Base-by-base conservation (phyloP, 306 rosid genomes). In the Cucurbita moschata region DNA sequence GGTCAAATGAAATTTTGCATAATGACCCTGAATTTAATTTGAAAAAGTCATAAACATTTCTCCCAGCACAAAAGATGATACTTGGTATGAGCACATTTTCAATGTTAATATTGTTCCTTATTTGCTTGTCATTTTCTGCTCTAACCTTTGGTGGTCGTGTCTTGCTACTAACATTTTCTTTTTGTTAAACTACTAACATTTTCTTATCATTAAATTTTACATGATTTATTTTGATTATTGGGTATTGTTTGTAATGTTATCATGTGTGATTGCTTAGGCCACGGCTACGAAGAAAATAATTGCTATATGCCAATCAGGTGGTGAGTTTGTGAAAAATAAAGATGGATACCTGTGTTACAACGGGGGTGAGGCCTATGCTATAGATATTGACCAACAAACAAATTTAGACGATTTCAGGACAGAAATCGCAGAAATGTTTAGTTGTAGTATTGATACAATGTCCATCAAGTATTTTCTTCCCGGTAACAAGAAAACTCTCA, bases 231-330 rank as follows among this genome's bases (percentile, higher is more conserved):
- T 74, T 52, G 52, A 65, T 16, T 74, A 82, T 9, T 13, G 18
- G 57, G 10, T 57, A 21, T 37, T 43, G 10, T 46, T 53, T 15
- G 9, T 65, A 65, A 11, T 40, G 63, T 44, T 54, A 46, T 76
- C 4, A 38, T 50, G 23, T 72, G 60, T 26, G 26, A 49, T 21
- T 69, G 82, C 69, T 15, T 72, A 89, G 90, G 90, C 77, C 76
- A 89, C 88, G 93, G 86, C 84, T 70, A 74, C 79, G 7, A 90
- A 78, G 89, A 94, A 85, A 80, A 84, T 94, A 58, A 90, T 90
- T 76, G 97, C 98, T 66, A 94, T 94, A 80, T 90, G 97, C 80
- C 97, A 94, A 72, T 89, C 90, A 10, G 96, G 98, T 19, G 97
- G 96, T 71, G 94, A 90, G 74, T 90, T 90, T 82, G 87, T 94